Evolutionary conservation across 139 green algal species (phyloP).

Genomic region (Zygnema cylindricum): DNA sequence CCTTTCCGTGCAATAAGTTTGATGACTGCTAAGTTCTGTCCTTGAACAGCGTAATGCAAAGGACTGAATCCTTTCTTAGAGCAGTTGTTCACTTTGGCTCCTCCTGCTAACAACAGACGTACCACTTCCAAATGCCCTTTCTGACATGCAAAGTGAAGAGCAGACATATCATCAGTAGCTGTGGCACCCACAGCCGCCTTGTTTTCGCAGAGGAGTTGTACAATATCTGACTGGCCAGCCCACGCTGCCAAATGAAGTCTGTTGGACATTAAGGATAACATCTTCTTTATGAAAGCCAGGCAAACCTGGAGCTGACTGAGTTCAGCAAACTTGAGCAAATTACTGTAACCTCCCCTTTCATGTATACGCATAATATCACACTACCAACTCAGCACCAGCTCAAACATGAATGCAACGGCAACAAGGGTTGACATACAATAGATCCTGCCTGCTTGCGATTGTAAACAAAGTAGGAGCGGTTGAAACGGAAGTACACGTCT

Average conservation of each 20-base stretch:
- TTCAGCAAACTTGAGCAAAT: background rate
- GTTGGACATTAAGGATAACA: background rate
- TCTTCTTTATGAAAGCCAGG: too few species aligned
- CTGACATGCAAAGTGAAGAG: constrained; percentile 61
- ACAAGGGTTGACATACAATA: too few species aligned
- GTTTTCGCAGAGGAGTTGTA: constrained; percentile 51
- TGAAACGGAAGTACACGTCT: too few species aligned
- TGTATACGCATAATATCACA: background rate
- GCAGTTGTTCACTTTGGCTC: constrained; percentile 40
- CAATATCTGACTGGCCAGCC: constrained; percentile 58
- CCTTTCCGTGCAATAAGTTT: constrained; percentile 18
- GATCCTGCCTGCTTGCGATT: too few species aligned
- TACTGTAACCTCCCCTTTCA: background rate
- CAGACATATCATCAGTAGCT: constrained; percentile 55
- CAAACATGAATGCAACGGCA: too few species aligned
- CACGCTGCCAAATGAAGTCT: constrained; percentile 62
- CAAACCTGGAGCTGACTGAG: background rate
- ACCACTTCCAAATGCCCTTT: constrained; percentile 53
- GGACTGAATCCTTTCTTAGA: constrained; percentile 60
- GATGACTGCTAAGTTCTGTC: constrained; percentile 27
- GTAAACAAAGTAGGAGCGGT: too few species aligned
- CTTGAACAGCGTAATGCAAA: constrained; percentile 58
- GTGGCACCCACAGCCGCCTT: constrained; percentile 28
- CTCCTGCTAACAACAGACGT: constrained; percentile 40
- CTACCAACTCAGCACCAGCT: too few species aligned